Percentiles rank a stretch among this genome's conserved stretches.
Conservation (phyloP, 331 rosid genomes). For the Phaseolus coccineus region DNA sequence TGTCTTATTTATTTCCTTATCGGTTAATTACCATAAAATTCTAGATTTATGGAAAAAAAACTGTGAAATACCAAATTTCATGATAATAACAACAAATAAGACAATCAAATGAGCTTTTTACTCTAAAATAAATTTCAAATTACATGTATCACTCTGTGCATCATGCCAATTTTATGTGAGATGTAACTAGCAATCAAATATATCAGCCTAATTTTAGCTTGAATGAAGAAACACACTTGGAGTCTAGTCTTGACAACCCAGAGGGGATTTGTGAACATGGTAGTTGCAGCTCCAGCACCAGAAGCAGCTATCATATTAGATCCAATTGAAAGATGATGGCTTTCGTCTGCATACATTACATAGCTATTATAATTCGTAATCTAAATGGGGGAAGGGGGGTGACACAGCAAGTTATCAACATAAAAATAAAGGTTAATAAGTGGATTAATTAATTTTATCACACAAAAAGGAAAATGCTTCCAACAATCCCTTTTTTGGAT, state of each 20-base stretch:
- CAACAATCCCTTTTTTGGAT: slow-evolving; percentile 27
- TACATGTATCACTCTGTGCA: slow-evolving; percentile 19
- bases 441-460: neutral
- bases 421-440: slow-evolving; percentile 10
- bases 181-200: slow-evolving; percentile 31
- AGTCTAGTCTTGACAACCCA: slow-evolving; percentile 95
- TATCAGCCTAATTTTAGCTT: slow-evolving; percentile 9
- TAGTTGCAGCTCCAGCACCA: slow-evolving; percentile 89
- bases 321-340: slow-evolving; percentile 75
- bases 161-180: slow-evolving; percentile 25
- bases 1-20: slow-evolving; percentile 14
- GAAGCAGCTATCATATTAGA: slow-evolving; percentile 85
- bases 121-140: slow-evolving; percentile 7
- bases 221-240: slow-evolving; percentile 61
- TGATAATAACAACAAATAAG: neutral
- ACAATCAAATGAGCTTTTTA: slow-evolving; percentile 21
- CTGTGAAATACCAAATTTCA: slow-evolving; percentile 12
- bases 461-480: slow-evolving; percentile 3
- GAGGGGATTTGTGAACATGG: slow-evolving; percentile 81
- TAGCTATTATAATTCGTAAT: slow-evolving; percentile 10
- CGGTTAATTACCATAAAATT: slow-evolving; percentile 4
- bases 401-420: slow-evolving; percentile 26
- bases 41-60: slow-evolving; percentile 16
- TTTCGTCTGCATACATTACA: slow-evolving; percentile 57
- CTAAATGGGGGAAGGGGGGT: neutral